Conservation (phyloP, 176 grass and related monocot species). For the Phoenix roebelenii region DNA sequence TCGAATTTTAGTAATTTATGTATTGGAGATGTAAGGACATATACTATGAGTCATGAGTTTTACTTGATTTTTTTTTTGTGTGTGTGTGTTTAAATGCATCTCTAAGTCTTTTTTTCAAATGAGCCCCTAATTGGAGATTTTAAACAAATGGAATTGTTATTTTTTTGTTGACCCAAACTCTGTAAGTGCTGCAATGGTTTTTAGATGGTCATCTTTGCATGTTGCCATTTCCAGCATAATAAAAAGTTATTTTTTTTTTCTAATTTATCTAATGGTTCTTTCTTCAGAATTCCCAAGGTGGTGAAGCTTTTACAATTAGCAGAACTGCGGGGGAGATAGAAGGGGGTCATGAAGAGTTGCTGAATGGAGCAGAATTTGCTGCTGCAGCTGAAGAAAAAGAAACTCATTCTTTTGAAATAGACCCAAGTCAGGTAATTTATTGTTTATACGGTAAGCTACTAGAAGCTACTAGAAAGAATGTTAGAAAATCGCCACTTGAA, state of each 20-base stretch:
- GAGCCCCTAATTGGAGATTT: no score
- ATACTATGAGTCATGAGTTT: no score
- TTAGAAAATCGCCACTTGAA: neutral
- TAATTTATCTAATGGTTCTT: constrained; percentile 3
- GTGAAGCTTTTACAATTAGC: constrained; percentile 51
- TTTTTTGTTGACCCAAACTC: no score
- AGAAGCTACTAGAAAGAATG: neutral
- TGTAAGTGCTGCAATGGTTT: no score
- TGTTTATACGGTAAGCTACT: neutral
- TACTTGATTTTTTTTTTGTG: no score
- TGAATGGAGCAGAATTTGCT: constrained; percentile 68
- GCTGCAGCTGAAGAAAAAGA: constrained; percentile 88
- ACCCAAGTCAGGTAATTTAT: constrained; percentile 49
- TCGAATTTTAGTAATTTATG: no score
- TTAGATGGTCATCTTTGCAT: no score
- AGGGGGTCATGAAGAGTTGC: constrained; percentile 62
- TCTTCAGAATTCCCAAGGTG: constrained; percentile 54
- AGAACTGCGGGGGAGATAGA: constrained; percentile 51
- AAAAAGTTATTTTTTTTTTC: neutral
- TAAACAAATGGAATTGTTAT: no score
- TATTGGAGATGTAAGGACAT: no score
- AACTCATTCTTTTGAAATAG: constrained; percentile 83
- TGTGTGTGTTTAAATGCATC: no score
- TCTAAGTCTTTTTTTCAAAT: no score
- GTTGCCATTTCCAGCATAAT: no score